These are phyloP conservation scores for Monoraphidium neglectum DNA, from an alignment of 139 green algal species.

Conservation along the genomic window DNA sequence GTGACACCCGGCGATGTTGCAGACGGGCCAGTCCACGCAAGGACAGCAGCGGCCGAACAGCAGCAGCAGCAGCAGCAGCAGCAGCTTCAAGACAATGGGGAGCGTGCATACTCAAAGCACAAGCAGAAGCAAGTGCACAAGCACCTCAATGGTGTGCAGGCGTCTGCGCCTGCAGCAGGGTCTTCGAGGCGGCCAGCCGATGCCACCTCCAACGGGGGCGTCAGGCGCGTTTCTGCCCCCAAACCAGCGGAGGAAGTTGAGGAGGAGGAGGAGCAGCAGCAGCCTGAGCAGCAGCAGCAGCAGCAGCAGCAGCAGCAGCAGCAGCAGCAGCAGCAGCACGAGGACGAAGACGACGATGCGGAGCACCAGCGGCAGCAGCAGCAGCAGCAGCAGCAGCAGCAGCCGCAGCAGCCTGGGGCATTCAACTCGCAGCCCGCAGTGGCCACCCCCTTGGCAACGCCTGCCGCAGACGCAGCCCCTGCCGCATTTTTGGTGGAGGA, in stretches of 20 bases:
- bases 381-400: neutral
- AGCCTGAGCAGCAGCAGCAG: neutral
- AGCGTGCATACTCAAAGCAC: neutral
- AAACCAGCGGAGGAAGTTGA: too few relatives aligned
- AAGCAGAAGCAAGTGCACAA: neutral
- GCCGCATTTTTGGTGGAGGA: conserved; percentile 32
- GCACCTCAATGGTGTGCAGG: neutral
- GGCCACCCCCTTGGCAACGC: neutral
- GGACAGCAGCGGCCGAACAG: too few relatives aligned
- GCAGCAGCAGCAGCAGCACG: neutral
- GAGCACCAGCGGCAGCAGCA: neutral
- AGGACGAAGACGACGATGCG: neutral
- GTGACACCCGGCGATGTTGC: neutral
- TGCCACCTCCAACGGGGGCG: too few relatives aligned
- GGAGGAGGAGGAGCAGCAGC: too few relatives aligned
- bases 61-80: neutral
- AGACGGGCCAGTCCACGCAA: neutral
- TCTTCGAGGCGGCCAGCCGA: too few relatives aligned
- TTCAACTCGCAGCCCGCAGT: neutral
- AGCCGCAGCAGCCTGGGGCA: neutral
- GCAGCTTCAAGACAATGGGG: neutral
- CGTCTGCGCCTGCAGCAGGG: too few relatives aligned
- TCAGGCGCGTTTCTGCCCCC: too few relatives aligned
- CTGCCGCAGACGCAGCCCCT: neutral
- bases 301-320: conserved; percentile 2